These are phyloP conservation scores for Cyclospora cayetanensis DNA, from an alignment of 169 alveolate genomes.

Conservation along the genomic window DNA sequence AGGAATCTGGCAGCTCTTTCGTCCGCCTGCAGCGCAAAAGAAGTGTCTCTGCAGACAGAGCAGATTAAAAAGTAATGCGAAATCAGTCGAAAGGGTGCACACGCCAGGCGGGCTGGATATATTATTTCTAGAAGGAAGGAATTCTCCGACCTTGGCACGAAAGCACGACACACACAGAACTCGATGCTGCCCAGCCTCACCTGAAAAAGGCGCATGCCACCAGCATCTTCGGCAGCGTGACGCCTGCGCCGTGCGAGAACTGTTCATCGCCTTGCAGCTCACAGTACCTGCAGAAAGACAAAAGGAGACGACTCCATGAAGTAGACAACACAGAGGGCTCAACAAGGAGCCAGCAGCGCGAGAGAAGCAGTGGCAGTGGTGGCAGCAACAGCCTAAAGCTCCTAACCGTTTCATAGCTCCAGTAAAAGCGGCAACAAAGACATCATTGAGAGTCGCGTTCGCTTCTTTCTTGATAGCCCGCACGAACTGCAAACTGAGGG, in stretches of 20 bases:
- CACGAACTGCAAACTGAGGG: neutral
- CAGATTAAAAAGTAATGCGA: no score
- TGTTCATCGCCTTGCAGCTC: neutral
- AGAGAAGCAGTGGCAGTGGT: neutral
- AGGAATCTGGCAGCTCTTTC: neutral
- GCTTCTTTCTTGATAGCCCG: neutral
- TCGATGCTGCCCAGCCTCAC: no score
- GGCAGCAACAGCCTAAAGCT: neutral
- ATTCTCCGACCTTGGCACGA: no score
- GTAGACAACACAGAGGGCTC: neutral
- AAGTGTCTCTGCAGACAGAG: neutral
- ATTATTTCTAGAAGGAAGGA: no score
- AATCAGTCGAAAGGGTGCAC: no score
- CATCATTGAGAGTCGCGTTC: slow-evolving; percentile 6
- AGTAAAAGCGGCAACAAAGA: neutral
- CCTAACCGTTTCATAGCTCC: neutral
- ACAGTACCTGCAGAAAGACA: neutral
- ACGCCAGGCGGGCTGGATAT: no score
- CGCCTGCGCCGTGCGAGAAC: neutral
- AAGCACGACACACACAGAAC: no score
- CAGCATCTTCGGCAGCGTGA: neutral
- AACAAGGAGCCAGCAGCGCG: neutral
- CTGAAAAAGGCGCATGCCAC: neutral
- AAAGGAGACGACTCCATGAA: neutral
- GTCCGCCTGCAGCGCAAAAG: neutral